phyloP scores from a whole-genome alignment of 129 eudicot genomes.

The Lactuca sativa region DNA sequence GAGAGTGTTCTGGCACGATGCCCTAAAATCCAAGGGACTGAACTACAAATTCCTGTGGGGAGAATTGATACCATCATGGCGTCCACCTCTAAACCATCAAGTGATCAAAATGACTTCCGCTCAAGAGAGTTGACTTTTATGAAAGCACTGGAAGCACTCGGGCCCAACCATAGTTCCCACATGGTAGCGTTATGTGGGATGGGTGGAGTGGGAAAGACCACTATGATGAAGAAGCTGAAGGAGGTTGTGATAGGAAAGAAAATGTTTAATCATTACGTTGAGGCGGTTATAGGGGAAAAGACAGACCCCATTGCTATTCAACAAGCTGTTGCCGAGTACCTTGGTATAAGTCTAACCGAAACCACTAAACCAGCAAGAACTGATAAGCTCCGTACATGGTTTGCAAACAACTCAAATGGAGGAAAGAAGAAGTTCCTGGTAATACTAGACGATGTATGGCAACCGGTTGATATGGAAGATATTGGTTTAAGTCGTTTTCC shows the following conservation, averaged over 20 bases:
- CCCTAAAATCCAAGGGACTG: not conserved
- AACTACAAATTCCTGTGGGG: not conserved
- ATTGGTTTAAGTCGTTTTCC: conserved; percentile 9
- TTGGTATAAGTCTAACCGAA: not conserved
- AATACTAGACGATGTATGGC: conserved; percentile 14
- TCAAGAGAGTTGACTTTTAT: not conserved
- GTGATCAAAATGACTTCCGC: not conserved
- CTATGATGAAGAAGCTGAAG: not conserved
- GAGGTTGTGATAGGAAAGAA: not conserved
- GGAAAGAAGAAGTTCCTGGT: conserved; percentile 6
- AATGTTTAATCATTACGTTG: not conserved
- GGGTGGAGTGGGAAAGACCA: not conserved
- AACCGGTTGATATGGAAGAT: not conserved
- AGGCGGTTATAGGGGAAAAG: conserved; percentile 12
- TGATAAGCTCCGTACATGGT: not conserved
- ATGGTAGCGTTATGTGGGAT: not conserved
- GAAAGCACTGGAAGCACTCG: not conserved
- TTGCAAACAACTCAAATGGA: not conserved
- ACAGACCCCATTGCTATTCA: not conserved
- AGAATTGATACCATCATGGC: not conserved
- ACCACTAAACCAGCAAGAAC: not conserved
- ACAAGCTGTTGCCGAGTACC: not conserved
- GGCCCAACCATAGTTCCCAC: not conserved
- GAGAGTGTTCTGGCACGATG: not conserved
- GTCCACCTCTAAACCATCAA: not conserved